Evolutionary conservation across 805 yeast genomes (phyloP).

Genomic region (Cyberlindnera bimundalis): DNA sequence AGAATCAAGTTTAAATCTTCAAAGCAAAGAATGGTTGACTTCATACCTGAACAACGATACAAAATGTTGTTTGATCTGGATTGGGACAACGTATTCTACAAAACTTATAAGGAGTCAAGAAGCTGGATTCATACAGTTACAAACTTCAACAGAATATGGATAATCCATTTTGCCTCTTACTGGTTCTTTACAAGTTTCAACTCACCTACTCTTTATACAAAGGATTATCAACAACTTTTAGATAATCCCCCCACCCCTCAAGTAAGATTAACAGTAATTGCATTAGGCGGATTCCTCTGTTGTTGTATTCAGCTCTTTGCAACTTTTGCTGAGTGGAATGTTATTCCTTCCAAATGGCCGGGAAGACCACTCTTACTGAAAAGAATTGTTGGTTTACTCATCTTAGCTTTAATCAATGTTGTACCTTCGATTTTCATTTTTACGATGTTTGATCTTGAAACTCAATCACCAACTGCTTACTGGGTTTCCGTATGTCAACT

Average conservation of each 20-base stretch:
- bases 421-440: slow-evolving; percentile 55
- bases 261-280: slow-evolving; percentile 51
- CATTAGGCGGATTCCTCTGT: slow-evolving; percentile 67
- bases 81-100: slow-evolving; percentile 68
- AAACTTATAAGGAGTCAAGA: slow-evolving; percentile 72
- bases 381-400: slow-evolving; percentile 42
- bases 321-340: slow-evolving; percentile 52
- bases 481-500: slow-evolving; percentile 52
- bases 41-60: slow-evolving; percentile 53
- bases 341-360: slow-evolving; percentile 70
- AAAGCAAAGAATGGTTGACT: slow-evolving; percentile 44
- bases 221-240: slow-evolving; percentile 45
- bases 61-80: slow-evolving; percentile 45
- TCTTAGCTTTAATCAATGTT: slow-evolving; percentile 44
- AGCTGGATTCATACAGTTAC: slow-evolving; percentile 73
- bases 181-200: slow-evolving; percentile 78
- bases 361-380: slow-evolving; percentile 60
- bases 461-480: slow-evolving; percentile 36
- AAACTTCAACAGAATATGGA: slow-evolving; percentile 78
- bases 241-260: slow-evolving; percentile 63
- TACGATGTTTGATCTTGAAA: slow-evolving; percentile 36
- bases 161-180: slow-evolving; percentile 67
- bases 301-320: slow-evolving; percentile 56
- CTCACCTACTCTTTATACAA: slow-evolving; percentile 66
- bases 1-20: slow-evolving; percentile 45